Percentiles rank a stretch among this genome's conserved stretches.
phyloP scores from a whole-genome alignment of 176 grass and related monocot species.

The Neostapfia colusana region DNA sequence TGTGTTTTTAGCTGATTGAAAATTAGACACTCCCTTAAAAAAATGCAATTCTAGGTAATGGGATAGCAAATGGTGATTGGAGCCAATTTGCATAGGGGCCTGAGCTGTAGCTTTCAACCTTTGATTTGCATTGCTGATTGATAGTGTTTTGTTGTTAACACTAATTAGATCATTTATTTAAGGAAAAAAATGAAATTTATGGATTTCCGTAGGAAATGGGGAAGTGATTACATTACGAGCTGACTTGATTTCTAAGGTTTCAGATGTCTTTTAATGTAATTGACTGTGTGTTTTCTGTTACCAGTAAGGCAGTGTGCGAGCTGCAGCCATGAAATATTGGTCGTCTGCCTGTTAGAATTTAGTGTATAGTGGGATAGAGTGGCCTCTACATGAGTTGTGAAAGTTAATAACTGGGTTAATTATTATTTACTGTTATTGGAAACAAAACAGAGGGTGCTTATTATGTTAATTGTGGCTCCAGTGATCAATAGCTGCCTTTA shows the following conservation, averaged over 20 bases:
- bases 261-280: not conserved
- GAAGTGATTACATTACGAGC: not conserved
- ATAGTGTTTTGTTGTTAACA: not conserved
- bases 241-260: not conserved
- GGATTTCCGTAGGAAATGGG: not conserved
- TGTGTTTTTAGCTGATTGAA: too few relatives aligned
- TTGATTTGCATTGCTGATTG: not conserved
- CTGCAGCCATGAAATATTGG: not conserved
- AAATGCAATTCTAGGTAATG: not conserved
- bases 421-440: conserved; percentile 32
- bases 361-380: not conserved
- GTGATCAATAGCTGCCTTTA: not conserved
- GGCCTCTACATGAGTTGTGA: conserved; percentile 18
- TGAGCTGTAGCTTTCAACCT: not conserved
- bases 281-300: not conserved
- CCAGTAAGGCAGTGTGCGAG: not conserved
- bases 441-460: not conserved
- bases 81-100: not conserved
- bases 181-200: not conserved
- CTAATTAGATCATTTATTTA: not conserved
- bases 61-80: not conserved
- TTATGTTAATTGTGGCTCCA: conserved; percentile 3
- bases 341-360: not conserved
- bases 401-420: conserved; percentile 8
- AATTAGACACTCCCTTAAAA: not conserved